Evolutionary conservation across 2,329 filamentous ascomycete species (phyloP).

Genomic region (Fusarium sp.): DNA sequence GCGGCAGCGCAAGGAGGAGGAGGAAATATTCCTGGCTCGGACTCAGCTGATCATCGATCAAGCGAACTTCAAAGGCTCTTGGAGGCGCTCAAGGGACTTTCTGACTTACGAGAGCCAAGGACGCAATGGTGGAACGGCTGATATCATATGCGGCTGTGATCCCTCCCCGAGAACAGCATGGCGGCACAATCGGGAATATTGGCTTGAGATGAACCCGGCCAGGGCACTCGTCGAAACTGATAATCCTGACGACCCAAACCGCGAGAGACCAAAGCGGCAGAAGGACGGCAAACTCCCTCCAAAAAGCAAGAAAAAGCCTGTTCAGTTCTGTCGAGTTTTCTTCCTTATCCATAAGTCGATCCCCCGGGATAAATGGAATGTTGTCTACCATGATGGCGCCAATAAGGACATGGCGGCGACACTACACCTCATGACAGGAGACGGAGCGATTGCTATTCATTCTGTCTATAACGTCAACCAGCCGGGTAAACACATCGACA

Average conservation of each 20-base stretch:
- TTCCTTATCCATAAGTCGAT: slow-evolving; percentile 4
- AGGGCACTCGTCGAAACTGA: neutral
- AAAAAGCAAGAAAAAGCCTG: neutral
- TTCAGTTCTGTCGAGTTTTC: neutral
- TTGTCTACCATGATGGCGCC: neutral
- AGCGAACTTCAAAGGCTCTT: neutral
- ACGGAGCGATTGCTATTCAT: neutral
- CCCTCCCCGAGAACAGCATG: neutral
- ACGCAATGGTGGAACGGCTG: neutral
- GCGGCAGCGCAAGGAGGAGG: neutral
- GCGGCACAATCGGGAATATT: neutral
- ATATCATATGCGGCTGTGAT: neutral
- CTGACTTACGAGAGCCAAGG: neutral
- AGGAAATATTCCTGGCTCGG: neutral
- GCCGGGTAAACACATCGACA: neutral
- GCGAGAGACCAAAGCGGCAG: neutral
- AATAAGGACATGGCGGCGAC: slow-evolving; percentile 3
- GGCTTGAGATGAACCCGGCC: neutral
- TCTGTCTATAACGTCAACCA: slow-evolving; percentile 6
- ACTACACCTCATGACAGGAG: neutral
- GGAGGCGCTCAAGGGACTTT: neutral
- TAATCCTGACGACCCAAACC: neutral
- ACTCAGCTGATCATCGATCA: neutral
- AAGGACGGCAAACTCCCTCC: neutral
- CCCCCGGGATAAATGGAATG: neutral